Base-by-base conservation (phyloP, 2,329 filamentous ascomycete genomes). In the Zarea fungicola region DNA sequence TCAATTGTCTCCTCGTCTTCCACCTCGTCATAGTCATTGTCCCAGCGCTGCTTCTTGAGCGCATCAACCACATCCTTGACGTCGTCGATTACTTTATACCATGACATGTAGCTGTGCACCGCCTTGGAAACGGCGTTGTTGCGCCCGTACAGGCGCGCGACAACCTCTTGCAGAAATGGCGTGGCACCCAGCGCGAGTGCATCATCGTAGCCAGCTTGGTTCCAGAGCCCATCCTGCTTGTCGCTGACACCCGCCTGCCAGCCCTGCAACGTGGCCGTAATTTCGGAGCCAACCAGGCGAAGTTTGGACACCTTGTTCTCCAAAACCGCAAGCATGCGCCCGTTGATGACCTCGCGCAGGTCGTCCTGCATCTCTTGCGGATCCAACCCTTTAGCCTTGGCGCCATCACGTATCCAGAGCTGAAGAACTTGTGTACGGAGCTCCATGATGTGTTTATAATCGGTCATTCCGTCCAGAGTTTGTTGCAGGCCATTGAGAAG, bases 1-100 rank as follows among this genome's bases (percentile, higher is more conserved):
- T 88, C 83, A 18, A 86, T 77, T 1, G 77, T 80, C 47, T 86
- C 76, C 53, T 91, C 86, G 52, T 89, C 85, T 52, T 89, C 85
- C 34, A 89, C 80, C 43, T 86, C 81, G 43, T 85, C 81, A 23
- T 83, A 75, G 52, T 88, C 85, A 48, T 88, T 84, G 54, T 91
- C 85, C 86, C 87, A 91, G 49, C 81, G 78, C 55, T 84, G 81
- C 40, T 78, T 77, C 52, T 74, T 79, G 57, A 93, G 76, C 50
- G 80, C 74, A 34, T 82, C 80, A 7, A 90, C 77, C 4, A 84
- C 73, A 16, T 73, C 70, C 36, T 76, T 76, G 13, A 87, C 78
- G 45, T 83, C 80, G 52, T 84, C 78, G n/a, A 95, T 79, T 5
- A 84, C 78, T n/a, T 74, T 72, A 39, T 82, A 78, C 90, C 91